These are phyloP conservation scores for Ascochyta rabiei DNA, from an alignment of 2,329 filamentous ascomycete genomes.

Conservation along the genomic window DNA sequence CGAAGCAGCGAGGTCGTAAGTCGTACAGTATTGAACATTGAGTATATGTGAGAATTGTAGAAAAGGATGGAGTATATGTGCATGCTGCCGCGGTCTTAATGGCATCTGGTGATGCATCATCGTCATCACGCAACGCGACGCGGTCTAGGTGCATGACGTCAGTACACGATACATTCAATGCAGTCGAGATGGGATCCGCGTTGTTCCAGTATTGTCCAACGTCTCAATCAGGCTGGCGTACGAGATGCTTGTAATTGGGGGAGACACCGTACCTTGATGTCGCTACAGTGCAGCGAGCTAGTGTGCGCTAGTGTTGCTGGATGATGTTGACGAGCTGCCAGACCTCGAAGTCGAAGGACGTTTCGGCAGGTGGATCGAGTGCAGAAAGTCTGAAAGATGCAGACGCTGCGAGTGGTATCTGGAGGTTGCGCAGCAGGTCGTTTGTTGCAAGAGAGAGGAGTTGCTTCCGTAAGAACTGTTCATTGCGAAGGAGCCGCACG, in stretches of 20 bases:
- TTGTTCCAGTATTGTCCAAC: background rate
- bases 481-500: conserved; percentile 17
- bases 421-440: conserved; percentile 9
- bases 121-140: conserved; percentile 3
- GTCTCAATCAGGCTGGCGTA: background rate
- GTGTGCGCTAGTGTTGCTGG: background rate
- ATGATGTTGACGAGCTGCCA: background rate
- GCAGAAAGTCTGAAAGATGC: conserved; percentile 13
- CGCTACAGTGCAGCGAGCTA: conserved; percentile 31
- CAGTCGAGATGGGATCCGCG: background rate
- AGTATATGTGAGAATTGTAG: background rate
- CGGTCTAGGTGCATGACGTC: conserved; percentile 14
- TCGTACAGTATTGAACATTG: conserved; percentile 12
- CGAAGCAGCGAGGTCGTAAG: background rate
- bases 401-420: conserved; percentile 20
- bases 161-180: conserved; percentile 4
- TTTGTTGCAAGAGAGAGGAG: conserved; percentile 18
- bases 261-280: background rate
- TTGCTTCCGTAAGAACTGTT: conserved; percentile 20
- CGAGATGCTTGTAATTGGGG: conserved; percentile 2
- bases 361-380: conserved; percentile 2
- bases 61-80: background rate
- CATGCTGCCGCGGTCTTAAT: background rate
- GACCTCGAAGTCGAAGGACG: background rate
- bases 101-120: background rate